These are phyloP conservation scores for Chaetomium cochliodes DNA, from an alignment of 495 filamentous ascomycete genomes.

Conservation along the genomic window DNA sequence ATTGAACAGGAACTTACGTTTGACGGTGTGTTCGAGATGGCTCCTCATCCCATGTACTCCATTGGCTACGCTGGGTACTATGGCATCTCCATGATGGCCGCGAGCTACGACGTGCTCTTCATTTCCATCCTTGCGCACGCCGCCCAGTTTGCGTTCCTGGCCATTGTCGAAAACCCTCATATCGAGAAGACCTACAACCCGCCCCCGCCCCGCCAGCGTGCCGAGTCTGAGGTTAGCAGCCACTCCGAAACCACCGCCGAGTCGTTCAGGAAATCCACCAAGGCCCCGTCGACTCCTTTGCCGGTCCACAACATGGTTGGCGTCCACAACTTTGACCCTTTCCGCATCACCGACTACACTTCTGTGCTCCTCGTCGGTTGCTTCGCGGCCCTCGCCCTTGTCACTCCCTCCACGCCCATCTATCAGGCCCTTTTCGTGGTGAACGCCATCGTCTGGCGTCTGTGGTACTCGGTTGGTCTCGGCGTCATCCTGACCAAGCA, in stretches of 20 bases:
- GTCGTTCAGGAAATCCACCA: constrained; percentile 20
- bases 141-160: constrained; percentile 89
- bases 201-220: constrained; percentile 69
- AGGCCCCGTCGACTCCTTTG: constrained; percentile 45
- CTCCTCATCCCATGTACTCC: constrained; percentile 98
- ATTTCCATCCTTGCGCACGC: constrained; percentile 95
- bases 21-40: constrained; percentile 98
- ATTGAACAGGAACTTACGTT: constrained; percentile 97
- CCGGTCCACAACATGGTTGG: constrained; percentile 80
- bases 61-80: constrained; percentile 98
- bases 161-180: constrained; percentile 89
- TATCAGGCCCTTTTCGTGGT: constrained; percentile 76
- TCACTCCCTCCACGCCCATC: constrained; percentile 73
- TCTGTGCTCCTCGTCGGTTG: constrained; percentile 72
- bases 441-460: constrained; percentile 77
- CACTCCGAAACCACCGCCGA: constrained; percentile 22
- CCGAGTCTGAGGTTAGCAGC: constrained; percentile 41
- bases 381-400: constrained; percentile 64
- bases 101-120: constrained; percentile 94
- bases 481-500: constrained; percentile 81
- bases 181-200: constrained; percentile 98
- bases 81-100: constrained; percentile 96
- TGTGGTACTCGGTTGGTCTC: constrained; percentile 90
- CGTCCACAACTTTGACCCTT: constrained; percentile 78
- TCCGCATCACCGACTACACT: constrained; percentile 79